A percentile compares a stretch with the other conserved stretches of the same genome.
Conservation (phyloP, 2,329 filamentous ascomycete genomes). For the Blastomyces parvus region DNA sequence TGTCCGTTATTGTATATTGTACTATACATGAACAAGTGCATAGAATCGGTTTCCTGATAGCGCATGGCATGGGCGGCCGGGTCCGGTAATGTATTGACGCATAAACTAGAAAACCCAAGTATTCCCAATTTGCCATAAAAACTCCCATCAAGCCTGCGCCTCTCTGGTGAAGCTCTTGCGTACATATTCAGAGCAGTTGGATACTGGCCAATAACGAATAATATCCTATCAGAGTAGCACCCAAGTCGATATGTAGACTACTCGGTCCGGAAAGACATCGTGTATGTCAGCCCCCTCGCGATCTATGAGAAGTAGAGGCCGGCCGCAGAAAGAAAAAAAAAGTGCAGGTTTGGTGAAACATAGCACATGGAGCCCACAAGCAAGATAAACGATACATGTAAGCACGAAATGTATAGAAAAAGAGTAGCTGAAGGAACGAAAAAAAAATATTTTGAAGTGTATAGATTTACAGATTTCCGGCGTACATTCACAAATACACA, state of each 20-base stretch:
- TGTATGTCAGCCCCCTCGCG: not conserved
- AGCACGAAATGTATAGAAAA: not conserved
- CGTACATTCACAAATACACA: constrained; percentile 7
- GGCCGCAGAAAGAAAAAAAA: not conserved
- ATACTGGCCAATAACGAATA: not conserved
- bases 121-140: not conserved
- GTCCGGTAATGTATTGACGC: not conserved
- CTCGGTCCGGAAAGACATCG: not conserved
- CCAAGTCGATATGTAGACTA: not conserved
- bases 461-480: constrained; percentile 9
- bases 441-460: constrained; percentile 1
- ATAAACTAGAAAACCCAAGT: not conserved
- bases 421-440: not conserved
- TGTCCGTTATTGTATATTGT: not conserved
- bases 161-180: not conserved
- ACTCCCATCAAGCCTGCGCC: not conserved
- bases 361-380: not conserved
- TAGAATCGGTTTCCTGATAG: not conserved
- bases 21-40: not conserved
- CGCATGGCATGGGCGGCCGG: not conserved
- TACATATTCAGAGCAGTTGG: not conserved
- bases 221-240: not conserved
- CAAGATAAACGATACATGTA: not conserved
- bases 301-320: not conserved
- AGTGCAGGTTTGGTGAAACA: not conserved